Evolutionary conservation across 2,329 filamentous ascomycete species (phyloP), one percentile per base, ranked within the genome.

Genomic region (Didymella arachidicola): DNA sequence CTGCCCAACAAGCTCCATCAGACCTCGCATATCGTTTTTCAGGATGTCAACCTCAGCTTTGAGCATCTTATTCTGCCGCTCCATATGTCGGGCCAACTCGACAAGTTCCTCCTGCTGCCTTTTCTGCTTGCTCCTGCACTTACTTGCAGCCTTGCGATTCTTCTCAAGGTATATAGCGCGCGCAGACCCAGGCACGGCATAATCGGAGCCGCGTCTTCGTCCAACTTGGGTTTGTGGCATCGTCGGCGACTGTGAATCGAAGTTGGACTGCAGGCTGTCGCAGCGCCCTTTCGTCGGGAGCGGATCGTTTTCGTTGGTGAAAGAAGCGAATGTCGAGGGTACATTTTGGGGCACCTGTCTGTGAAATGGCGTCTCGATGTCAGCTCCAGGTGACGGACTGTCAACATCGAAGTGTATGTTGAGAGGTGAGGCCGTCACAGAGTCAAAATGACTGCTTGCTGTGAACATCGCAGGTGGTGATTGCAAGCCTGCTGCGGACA

Each of bases 91-190:
- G 4, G 77, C 73, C 46, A 67, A 71, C 53, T 78, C 76, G 49
- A 86, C 82, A 2, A 86, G 78, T 29, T 78, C 72, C 49, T 82
- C 78, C 16, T 81, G 82, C 58, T 83, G 81, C 59, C 80, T 78
- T 69, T 86, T 86, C 71, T 86, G 86, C 76, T 90, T 91, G 66
- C 85, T 84, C 4, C 89, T 83, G 68, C 89, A 92, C 68, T 91
- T 91, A 68, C 85, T 89, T 1, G 89, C 89, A 0, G 89, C 89
- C 7, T 89, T 78, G 7, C 89, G 83, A 72, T 92, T 92, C 55
- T 89, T 84, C 73, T 89, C 86, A 0, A 91, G 80, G 64, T 73
- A 74, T n/a, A 70, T 57, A 7, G 68, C 71, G 14, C 73, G 62
- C 30, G 69, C 71, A 7, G 72, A 71, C 7, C 66, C 67, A 1